These are phyloP conservation scores for Prillingera fragicola DNA, from an alignment of 1,284 basidiomycete genomes.

Conservation along the genomic window DNA sequence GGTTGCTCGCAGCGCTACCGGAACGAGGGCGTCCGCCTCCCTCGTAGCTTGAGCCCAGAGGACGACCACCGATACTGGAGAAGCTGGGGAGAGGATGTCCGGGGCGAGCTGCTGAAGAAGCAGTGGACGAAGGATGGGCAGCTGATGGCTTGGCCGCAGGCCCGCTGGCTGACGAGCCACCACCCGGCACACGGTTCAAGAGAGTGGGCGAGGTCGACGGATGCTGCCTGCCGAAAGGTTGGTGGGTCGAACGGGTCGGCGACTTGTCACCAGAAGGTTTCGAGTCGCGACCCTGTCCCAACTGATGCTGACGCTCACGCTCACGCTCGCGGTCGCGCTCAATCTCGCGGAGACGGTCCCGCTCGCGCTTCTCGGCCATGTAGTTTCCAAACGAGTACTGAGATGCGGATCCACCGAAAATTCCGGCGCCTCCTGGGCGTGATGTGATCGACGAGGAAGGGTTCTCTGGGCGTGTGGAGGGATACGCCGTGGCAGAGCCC, in stretches of 20 bases:
- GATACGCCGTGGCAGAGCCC: slow-evolving; percentile 7
- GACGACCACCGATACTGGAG: slow-evolving; percentile 7
- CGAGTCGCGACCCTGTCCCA: not conserved
- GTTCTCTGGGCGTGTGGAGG: not conserved
- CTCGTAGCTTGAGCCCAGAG: slow-evolving; percentile 11
- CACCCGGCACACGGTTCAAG: no score
- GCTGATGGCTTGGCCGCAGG: slow-evolving; percentile 6
- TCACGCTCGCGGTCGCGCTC: slow-evolving; percentile 16
- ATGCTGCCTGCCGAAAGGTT: not conserved
- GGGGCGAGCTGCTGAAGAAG: slow-evolving; percentile 1
- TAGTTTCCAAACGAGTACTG: slow-evolving; percentile 8
- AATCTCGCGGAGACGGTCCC: slow-evolving; percentile 13
- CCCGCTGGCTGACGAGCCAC: slow-evolving; percentile 2
- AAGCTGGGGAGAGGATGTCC: slow-evolving; percentile 10
- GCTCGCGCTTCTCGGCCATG: slow-evolving; percentile 14
- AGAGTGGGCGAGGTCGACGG: slow-evolving; percentile 16
- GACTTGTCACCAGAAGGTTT: slow-evolving; percentile 7
- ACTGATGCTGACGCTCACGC: slow-evolving; percentile 9
- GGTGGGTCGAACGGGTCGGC: slow-evolving; percentile 3
- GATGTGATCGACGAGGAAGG: not conserved
- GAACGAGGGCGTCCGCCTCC: slow-evolving; percentile 10
- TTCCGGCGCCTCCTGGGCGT: not conserved
- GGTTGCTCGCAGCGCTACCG: slow-evolving; percentile 8
- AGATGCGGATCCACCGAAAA: not conserved
- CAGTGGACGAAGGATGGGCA: slow-evolving; percentile 1